phyloP scores from a whole-genome alignment of 1,139 yeast genomes.

The Petasospora rhodanensis region DNA sequence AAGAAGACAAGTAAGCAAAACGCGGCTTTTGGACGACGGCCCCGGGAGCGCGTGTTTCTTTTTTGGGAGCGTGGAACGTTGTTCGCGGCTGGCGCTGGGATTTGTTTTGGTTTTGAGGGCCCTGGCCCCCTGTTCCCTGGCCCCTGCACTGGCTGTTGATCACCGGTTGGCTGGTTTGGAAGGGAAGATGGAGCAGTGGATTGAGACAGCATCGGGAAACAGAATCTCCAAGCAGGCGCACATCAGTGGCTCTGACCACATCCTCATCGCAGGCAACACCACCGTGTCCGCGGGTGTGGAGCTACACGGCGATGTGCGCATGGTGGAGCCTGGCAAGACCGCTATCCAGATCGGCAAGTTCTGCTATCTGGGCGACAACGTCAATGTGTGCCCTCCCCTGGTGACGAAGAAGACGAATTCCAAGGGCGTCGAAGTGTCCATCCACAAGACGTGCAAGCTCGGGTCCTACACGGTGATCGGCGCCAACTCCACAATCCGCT shows the following conservation, averaged over 20 bases:
- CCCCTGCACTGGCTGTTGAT: not conserved
- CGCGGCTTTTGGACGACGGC: not conserved
- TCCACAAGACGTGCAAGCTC: constrained; percentile 36
- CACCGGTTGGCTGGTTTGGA: constrained; percentile 46
- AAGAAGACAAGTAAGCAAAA: constrained; percentile 4
- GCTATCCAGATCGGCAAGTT: constrained; percentile 52
- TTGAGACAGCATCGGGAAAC: constrained; percentile 51
- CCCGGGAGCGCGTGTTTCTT: too few species aligned
- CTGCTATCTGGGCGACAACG: constrained; percentile 34
- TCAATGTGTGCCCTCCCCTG: constrained; percentile 34
- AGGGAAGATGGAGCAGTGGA: constrained; percentile 59
- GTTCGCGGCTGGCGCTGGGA: too few species aligned
- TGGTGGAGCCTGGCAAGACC: constrained; percentile 25
- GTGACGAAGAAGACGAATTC: constrained; percentile 7
- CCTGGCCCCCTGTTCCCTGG: too few species aligned
- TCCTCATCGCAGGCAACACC: constrained; percentile 42
- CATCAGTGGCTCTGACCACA: constrained; percentile 40
- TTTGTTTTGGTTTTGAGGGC: too few species aligned
- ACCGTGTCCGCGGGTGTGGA: constrained; percentile 34
- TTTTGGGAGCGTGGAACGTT: too few species aligned
- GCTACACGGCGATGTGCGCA: constrained; percentile 39
- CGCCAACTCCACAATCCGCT: constrained; percentile 33
- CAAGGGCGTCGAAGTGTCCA: constrained; percentile 6
- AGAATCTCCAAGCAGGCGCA: constrained; percentile 48
- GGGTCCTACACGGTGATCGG: constrained; percentile 63